Percentiles rank a stretch among this genome's conserved stretches.
Evolutionary conservation across 768 basidiomycete species (phyloP).

Genomic region (Kwoniella europaea): DNA sequence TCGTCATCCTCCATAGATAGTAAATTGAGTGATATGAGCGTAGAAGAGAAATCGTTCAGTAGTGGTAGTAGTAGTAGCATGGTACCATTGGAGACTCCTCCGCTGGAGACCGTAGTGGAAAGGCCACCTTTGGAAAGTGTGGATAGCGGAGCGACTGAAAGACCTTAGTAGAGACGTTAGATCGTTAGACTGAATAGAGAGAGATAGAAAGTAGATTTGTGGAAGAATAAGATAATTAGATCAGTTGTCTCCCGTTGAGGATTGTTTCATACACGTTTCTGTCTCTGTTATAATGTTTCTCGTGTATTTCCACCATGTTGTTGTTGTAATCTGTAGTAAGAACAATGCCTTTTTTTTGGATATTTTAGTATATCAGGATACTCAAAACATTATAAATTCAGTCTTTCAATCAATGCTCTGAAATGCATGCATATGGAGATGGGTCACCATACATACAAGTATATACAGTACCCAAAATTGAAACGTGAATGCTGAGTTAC

Average conservation of each 20-base stretch:
- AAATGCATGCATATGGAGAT: neutral
- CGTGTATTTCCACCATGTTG: too few relatives aligned
- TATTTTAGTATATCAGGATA: too few relatives aligned
- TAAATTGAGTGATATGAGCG: slow-evolving; percentile 3
- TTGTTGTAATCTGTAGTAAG: too few relatives aligned
- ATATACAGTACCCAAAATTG: neutral
- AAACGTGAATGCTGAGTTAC: too few relatives aligned
- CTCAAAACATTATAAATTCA: too few relatives aligned
- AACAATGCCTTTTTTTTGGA: too few relatives aligned
- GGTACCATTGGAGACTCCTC: slow-evolving; percentile 28
- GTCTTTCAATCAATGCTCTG: neutral
- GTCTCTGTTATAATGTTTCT: too few relatives aligned
- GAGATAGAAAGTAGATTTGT: neutral
- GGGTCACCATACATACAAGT: too few relatives aligned
- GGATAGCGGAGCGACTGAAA: slow-evolving; percentile 27
- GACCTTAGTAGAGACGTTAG: neutral
- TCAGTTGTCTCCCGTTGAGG: too few relatives aligned
- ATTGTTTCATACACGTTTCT: too few relatives aligned
- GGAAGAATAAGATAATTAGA: too few relatives aligned
- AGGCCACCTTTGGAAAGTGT: slow-evolving; percentile 30
- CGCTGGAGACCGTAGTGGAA: slow-evolving; percentile 19
- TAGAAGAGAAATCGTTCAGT: neutral
- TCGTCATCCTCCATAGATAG: neutral
- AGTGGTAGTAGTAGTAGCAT: neutral
- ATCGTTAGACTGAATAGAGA: neutral